Percentiles rank a stretch among this genome's conserved stretches.
phyloP scores from a whole-genome alignment of 106 monocot species.

The Allium fistulosum region DNA sequence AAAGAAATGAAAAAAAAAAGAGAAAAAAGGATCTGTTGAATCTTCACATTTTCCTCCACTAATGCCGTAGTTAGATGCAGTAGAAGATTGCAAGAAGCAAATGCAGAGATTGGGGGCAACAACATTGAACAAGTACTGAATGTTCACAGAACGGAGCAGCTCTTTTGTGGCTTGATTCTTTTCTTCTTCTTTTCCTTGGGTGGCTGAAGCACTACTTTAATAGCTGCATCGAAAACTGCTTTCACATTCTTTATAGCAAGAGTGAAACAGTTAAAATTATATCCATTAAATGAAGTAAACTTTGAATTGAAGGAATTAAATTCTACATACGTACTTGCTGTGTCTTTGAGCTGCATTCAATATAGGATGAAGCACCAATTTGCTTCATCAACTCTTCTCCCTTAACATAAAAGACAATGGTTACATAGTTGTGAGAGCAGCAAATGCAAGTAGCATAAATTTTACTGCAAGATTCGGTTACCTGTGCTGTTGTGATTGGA shows the following conservation, averaged over 20 bases:
- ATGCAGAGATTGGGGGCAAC: no score
- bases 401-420: slow-evolving; percentile 6
- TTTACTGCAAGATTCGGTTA: not conserved
- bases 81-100: not conserved
- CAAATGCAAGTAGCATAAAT: no score
- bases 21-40: no score
- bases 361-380: slow-evolving; percentile 34
- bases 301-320: not conserved
- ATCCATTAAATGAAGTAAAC: not conserved
- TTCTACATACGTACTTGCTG: slow-evolving; percentile 22
- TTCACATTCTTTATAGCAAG: slow-evolving; percentile 34
- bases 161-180: slow-evolving; percentile 49
- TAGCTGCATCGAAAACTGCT: slow-evolving; percentile 60
- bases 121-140: not conserved
- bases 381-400: slow-evolving; percentile 38
- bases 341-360: slow-evolving; percentile 52
- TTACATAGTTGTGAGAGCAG: no score
- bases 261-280: not conserved
- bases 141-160: slow-evolving; percentile 47
- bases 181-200: slow-evolving; percentile 55
- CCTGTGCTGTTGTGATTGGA: slow-evolving; percentile 14
- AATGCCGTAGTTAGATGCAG: no score
- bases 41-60: no score
- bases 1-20: no score
- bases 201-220: slow-evolving; percentile 65